phyloP scores from a whole-genome alignment of 129 eudicot species.

The Calendula officinalis region DNA sequence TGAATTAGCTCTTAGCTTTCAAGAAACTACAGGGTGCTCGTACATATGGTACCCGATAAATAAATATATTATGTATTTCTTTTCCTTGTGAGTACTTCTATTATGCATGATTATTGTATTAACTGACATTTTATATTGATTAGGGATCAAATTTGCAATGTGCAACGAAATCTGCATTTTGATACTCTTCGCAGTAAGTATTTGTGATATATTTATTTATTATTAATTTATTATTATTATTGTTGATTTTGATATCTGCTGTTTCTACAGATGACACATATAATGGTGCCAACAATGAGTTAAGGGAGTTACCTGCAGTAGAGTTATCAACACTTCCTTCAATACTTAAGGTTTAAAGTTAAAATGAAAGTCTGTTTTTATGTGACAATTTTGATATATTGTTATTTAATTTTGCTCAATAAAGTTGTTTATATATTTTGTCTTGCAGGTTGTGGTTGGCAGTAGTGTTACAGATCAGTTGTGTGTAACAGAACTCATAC shows the following conservation, averaged over 20 bases:
- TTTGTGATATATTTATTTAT: neutral
- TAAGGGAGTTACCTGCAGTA: conserved; percentile 93
- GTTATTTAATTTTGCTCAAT: neutral
- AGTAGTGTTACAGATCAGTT: conserved; percentile 77
- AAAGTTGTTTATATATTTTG: neutral
- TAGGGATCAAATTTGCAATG: conserved; percentile 77
- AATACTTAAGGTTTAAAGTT: conserved; percentile 65
- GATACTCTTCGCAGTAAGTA: conserved; percentile 42
- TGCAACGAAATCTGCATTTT: conserved; percentile 67
- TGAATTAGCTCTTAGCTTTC: conserved; percentile 95
- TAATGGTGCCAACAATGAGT: conserved; percentile 55
- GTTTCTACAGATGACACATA: conserved; percentile 66
- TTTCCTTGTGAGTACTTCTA: neutral
- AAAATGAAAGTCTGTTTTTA: neutral
- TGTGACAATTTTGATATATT: no score
- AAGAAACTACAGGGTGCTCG: conserved; percentile 78
- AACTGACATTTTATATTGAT: conserved; percentile 12
- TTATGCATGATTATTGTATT: neutral
- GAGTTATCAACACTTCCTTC: conserved; percentile 84
- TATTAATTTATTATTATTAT: neutral
- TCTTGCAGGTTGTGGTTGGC: conserved; percentile 79
- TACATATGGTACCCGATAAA: conserved; percentile 60
- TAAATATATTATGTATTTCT: neutral
- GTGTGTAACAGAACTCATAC: conserved; percentile 75
- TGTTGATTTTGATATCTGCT: conserved; percentile 7